Conservation (phyloP, 495 filamentous ascomycete genomes). For the Podospora appendiculata region DNA sequence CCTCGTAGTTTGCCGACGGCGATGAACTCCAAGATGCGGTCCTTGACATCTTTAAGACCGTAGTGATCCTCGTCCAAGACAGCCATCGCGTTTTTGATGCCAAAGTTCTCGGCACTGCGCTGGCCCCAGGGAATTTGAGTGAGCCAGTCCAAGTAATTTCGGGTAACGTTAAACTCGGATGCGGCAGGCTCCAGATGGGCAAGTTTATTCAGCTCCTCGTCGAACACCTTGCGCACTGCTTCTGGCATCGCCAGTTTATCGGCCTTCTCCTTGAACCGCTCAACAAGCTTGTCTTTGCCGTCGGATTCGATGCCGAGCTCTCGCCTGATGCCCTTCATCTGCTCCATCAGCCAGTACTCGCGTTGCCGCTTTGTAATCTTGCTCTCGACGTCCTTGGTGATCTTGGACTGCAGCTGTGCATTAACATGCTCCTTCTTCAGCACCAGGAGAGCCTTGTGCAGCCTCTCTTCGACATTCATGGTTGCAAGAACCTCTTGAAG, state of each 20-base stretch:
- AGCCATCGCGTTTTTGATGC: conserved; percentile 78
- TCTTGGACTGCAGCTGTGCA: conserved; percentile 92
- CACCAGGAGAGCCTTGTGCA: conserved; percentile 83
- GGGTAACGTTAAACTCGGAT: conserved; percentile 98
- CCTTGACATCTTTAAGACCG: conserved; percentile 96
- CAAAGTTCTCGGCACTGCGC: conserved; percentile 93
- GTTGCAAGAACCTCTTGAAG: conserved; percentile 89
- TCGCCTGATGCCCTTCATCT: conserved; percentile 97
- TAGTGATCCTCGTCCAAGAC: conserved; percentile 97
- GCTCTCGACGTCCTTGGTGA: conserved; percentile 93
- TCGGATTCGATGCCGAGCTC: conserved; percentile 96
- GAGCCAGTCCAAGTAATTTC: conserved; percentile 98
- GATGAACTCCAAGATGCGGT: conserved; percentile 97
- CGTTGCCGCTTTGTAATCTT: conserved; percentile 97
- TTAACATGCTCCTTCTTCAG: conserved; percentile 98
- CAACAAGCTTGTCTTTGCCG: conserved; percentile 94
- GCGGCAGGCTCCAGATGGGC: conserved; percentile 90
- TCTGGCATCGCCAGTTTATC: conserved; percentile 95
- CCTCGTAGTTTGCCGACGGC: conserved; percentile 96
- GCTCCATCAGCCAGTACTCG: conserved; percentile 98
- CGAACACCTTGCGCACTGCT: conserved; percentile 91
- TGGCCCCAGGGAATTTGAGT: conserved; percentile 98
- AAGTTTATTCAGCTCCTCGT: conserved; percentile 96
- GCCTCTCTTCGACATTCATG: conserved; percentile 79
- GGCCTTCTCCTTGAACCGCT: conserved; percentile 94